phyloP scores from a whole-genome alignment of 129 eudicot species.

The Mikania micrantha region DNA sequence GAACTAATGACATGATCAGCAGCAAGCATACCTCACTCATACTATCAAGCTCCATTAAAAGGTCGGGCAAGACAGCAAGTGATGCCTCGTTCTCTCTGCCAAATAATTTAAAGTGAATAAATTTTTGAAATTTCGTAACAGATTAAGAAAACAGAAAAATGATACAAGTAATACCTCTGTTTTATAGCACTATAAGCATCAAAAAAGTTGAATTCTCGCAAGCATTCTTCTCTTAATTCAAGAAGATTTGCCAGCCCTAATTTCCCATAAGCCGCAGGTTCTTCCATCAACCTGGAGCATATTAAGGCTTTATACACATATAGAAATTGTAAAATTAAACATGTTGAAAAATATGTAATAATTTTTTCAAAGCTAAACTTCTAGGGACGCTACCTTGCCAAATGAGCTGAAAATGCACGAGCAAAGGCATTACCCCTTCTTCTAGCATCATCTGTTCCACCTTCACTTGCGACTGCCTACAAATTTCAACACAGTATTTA shows the following conservation, averaged over 20 bases:
- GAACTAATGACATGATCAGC: not conserved
- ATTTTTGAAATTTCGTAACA: not conserved
- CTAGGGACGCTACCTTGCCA: constrained; percentile 56
- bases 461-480: constrained; percentile 99
- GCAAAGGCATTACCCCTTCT: constrained; percentile 98
- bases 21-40: constrained; percentile 62
- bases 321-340: not conserved
- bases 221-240: constrained; percentile 94
- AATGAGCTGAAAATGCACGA: constrained; percentile 96
- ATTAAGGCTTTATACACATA: not conserved
- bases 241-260: constrained; percentile 92
- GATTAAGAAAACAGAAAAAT: not conserved
- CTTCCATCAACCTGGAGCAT: constrained; percentile 67
- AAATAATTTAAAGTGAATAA: not conserved
- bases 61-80: constrained; percentile 94
- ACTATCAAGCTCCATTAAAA: constrained; percentile 81
- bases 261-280: constrained; percentile 98
- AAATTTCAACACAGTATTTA: constrained; percentile 1
- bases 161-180: constrained; percentile 52
- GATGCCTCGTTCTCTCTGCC: constrained; percentile 95
- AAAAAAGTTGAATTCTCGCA: constrained; percentile 87
- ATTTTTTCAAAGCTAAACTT: not conserved
- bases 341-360: not conserved
- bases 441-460: constrained; percentile 98
- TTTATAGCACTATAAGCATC: constrained; percentile 94